A percentile compares a stretch with the other conserved stretches of the same genome.
These are phyloP conservation scores for Pichia cephalocereana DNA, from an alignment of 805 yeast genomes.

Conservation along the genomic window DNA sequence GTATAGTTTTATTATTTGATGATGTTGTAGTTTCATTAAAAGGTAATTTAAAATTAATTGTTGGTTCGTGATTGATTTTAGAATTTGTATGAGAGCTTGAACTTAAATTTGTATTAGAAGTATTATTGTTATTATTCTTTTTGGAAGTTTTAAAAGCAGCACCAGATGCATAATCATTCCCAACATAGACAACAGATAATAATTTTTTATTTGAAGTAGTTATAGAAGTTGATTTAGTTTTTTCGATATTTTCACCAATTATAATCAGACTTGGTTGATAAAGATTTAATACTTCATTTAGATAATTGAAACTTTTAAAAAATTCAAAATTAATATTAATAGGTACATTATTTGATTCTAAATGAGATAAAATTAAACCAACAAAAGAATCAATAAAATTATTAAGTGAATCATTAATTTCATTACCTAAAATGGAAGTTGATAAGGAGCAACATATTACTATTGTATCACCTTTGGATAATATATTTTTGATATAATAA, in stretches of 20 bases:
- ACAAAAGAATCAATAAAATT: slow-evolving; percentile 27
- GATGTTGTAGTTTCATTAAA: neutral
- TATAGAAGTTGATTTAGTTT: slow-evolving; percentile 22
- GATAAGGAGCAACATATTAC: slow-evolving; percentile 34
- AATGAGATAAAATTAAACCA: slow-evolving; percentile 28
- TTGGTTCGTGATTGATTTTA: slow-evolving; percentile 1
- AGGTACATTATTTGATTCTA: slow-evolving; percentile 23
- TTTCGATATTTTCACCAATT: slow-evolving; percentile 26
- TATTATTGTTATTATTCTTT: neutral
- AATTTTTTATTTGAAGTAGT: slow-evolving; percentile 16
- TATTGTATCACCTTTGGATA: slow-evolving; percentile 55
- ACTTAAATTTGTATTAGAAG: slow-evolving; percentile 7
- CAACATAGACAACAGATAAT: slow-evolving; percentile 21
- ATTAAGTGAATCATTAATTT: slow-evolving; percentile 13
- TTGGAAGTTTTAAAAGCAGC: neutral
- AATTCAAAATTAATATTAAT: slow-evolving; percentile 49
- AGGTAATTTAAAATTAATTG: neutral
- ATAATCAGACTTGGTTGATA: slow-evolving; percentile 52
- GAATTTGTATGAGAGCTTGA: slow-evolving; percentile 1
- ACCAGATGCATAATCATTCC: slow-evolving; percentile 5
- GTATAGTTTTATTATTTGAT: neutral
- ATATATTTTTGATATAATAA: slow-evolving; percentile 43
- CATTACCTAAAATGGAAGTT: slow-evolving; percentile 9
- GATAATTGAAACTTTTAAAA: slow-evolving; percentile 37
- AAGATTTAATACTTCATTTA: slow-evolving; percentile 45